These are phyloP conservation scores for Aureobasidium sp. DNA, from an alignment of 2,329 filamentous ascomycete species.

Conservation along the genomic window DNA sequence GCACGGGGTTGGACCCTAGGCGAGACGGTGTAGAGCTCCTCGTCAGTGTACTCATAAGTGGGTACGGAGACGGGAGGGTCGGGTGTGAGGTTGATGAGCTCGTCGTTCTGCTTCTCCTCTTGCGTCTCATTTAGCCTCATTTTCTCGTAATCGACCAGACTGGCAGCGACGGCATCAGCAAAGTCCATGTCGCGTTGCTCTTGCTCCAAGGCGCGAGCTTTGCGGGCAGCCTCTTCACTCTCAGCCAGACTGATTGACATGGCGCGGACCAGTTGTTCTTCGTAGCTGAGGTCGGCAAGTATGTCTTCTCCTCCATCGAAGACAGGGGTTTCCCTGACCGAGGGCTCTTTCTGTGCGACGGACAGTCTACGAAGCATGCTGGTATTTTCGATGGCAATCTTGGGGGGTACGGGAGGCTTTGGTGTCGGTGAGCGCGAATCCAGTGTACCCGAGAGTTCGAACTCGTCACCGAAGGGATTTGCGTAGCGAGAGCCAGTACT, in stretches of 20 bases:
- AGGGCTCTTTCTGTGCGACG: neutral
- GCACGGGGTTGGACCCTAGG: constrained; percentile 17
- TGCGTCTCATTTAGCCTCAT: constrained; percentile 20
- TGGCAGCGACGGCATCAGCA: constrained; percentile 28
- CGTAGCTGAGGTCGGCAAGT: constrained; percentile 25
- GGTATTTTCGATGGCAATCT: constrained; percentile 28
- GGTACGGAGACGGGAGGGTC: constrained; percentile 16
- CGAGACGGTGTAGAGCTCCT: constrained; percentile 28
- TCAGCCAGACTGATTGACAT: constrained; percentile 29
- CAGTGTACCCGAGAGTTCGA: constrained; percentile 23
- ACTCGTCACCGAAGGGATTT: constrained; percentile 41
- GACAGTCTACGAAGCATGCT: constrained; percentile 10
- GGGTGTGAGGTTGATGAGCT: constrained; percentile 19
- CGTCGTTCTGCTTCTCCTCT: constrained; percentile 15
- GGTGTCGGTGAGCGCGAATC: constrained; percentile 25
- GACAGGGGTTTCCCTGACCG: neutral
- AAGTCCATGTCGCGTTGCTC: constrained; percentile 24
- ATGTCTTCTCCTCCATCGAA: neutral
- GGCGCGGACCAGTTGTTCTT: constrained; percentile 31
- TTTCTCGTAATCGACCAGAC: constrained; percentile 18
- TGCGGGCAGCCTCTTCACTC: constrained; percentile 19
- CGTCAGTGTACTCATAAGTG: constrained; percentile 14
- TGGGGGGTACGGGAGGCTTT: constrained; percentile 39
- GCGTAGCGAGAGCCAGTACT: constrained; percentile 32
- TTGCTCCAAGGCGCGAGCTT: constrained; percentile 13